These are phyloP conservation scores for Evansstolkia leycettana DNA, from an alignment of 495 filamentous ascomycete genomes.

Conservation along the genomic window DNA sequence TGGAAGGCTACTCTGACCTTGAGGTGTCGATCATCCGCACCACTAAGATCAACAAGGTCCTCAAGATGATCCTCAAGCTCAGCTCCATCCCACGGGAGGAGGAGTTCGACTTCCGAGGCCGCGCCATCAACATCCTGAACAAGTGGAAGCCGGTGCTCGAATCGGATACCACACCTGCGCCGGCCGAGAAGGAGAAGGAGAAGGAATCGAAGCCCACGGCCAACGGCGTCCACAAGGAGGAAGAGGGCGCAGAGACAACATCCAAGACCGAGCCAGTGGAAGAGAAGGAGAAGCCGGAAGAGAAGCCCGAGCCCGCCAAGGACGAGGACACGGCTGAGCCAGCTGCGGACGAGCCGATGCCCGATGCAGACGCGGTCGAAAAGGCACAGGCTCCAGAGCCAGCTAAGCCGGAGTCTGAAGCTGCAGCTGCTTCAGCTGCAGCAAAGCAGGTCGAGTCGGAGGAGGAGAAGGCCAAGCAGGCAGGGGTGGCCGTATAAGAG, in stretches of 20 bases:
- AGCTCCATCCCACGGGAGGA: slow-evolving; percentile 70
- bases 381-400: slow-evolving; percentile 16
- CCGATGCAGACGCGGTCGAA: slow-evolving; percentile 17
- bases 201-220: slow-evolving; percentile 32
- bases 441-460: slow-evolving; percentile 7
- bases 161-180: slow-evolving; percentile 34
- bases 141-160: slow-evolving; percentile 76
- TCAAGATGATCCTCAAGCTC: slow-evolving; percentile 81
- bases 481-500: slow-evolving; percentile 1
- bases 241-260: slow-evolving; percentile 23
- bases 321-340: slow-evolving; percentile 23
- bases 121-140: slow-evolving; percentile 58
- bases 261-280: slow-evolving; percentile 27
- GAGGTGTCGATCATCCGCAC: slow-evolving; percentile 72
- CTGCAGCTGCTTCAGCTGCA: slow-evolving; percentile 4
- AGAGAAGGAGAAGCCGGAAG: slow-evolving; percentile 31
- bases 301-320: slow-evolving; percentile 11
- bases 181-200: slow-evolving; percentile 22
- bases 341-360: slow-evolving; percentile 26
- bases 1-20: slow-evolving; percentile 67
- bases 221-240: slow-evolving; percentile 42
- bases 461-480: slow-evolving; percentile 10
- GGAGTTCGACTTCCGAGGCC: slow-evolving; percentile 70
- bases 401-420: slow-evolving; percentile 13
- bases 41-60: slow-evolving; percentile 91